phyloP scores from a whole-genome alignment of 2,329 filamentous ascomycete species.

The Torrubiellomyces zombiae region DNA sequence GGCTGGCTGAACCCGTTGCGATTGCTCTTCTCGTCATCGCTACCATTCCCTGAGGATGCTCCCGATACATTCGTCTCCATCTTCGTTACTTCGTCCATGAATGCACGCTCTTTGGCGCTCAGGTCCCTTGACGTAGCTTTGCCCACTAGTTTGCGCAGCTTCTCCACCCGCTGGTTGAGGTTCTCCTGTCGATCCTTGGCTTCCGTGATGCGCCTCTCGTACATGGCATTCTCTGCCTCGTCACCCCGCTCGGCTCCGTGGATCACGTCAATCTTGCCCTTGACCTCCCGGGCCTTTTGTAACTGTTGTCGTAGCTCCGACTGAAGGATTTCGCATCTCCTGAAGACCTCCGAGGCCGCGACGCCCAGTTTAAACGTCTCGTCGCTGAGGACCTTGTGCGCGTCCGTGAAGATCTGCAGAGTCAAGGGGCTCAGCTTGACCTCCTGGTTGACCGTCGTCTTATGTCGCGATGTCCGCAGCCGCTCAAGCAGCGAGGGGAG shows the following conservation, averaged over 20 bases:
- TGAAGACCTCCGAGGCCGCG: constrained; percentile 58
- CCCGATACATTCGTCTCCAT: constrained; percentile 35
- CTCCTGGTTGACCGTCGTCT: constrained; percentile 46
- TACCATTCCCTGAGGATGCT: constrained; percentile 22
- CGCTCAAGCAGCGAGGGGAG: constrained; percentile 39
- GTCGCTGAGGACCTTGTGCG: constrained; percentile 52
- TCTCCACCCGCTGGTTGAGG: constrained; percentile 43
- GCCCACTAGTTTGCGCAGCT: constrained; percentile 28
- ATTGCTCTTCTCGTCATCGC: constrained; percentile 36
- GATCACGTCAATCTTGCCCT: constrained; percentile 48
- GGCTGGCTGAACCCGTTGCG: constrained; percentile 11
- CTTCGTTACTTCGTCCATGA: constrained; percentile 30
- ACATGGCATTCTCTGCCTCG: constrained; percentile 35
- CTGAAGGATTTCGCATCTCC: constrained; percentile 51
- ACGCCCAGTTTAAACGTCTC: constrained; percentile 53
- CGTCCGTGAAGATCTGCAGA: constrained; percentile 53
- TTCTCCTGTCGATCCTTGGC: constrained; percentile 39
- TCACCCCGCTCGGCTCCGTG: constrained; percentile 28
- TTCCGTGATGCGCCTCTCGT: constrained; percentile 39
- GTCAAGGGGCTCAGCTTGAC: constrained; percentile 55
- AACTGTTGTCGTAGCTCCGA: constrained; percentile 53
- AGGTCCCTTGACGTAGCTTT: constrained; percentile 25
- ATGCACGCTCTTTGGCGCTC: constrained; percentile 27
- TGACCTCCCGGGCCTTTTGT: constrained; percentile 46
- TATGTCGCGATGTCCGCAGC: constrained; percentile 41